phyloP scores from a whole-genome alignment of 768 basidiomycete genomes.

The Pulveroboletus sp. region DNA sequence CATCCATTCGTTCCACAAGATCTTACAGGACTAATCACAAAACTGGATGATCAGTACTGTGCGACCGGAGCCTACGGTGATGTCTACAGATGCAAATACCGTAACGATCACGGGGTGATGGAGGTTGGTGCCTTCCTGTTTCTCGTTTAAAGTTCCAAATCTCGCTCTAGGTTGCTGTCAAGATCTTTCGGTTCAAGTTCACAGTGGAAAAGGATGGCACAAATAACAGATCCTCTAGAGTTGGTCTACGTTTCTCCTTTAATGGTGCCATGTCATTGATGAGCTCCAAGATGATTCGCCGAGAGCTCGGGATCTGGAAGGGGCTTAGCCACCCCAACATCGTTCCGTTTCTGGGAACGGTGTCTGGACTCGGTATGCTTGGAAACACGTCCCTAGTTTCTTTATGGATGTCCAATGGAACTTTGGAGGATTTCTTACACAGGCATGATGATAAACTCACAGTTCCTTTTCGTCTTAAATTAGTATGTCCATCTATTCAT shows the following conservation, averaged over 20 bases:
- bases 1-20: neutral
- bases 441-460: neutral
- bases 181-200: slow-evolving; percentile 8
- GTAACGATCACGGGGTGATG: neutral
- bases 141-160: neutral
- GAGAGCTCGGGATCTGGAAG: slow-evolving; percentile 14
- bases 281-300: slow-evolving; percentile 9
- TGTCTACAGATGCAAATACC: slow-evolving; percentile 3
- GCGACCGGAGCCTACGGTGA: slow-evolving; percentile 5
- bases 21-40: slow-evolving; percentile 1
- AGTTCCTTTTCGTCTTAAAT: neutral
- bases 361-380: slow-evolving; percentile 5
- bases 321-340: slow-evolving; percentile 7
- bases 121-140: neutral
- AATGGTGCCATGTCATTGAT: neutral
- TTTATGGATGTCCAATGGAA: slow-evolving; percentile 11
- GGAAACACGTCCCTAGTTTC: slow-evolving; percentile 8
- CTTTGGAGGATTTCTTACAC: slow-evolving; percentile 5
- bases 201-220: neutral
- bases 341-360: slow-evolving; percentile 12
- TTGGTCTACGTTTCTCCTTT: neutral
- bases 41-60: neutral
- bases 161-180: slow-evolving; percentile 6
- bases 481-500: slow-evolving; percentile 1
- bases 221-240: slow-evolving; percentile 1